Evolutionary conservation across 306 rosid genomes (phyloP).

Genomic region (Heteromeles arbutifolia): DNA sequence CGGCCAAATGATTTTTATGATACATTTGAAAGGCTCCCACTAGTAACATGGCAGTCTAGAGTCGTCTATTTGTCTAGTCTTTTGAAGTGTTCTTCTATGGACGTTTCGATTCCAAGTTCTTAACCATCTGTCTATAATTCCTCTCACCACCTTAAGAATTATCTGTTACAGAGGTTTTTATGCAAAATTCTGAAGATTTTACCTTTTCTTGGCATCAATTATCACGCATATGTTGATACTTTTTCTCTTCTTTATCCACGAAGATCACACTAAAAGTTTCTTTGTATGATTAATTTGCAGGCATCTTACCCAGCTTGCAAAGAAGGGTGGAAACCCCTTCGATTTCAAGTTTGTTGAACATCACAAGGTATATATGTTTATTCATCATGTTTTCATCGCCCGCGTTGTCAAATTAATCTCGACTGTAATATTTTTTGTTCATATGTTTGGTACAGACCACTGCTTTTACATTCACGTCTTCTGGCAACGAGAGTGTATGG

Average conservation of each 20-base stretch:
- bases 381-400: neutral
- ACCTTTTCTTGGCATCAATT: neutral
- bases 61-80: neutral
- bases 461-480: slow-evolving; percentile 72
- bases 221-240: neutral
- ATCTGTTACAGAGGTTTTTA: neutral
- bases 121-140: neutral
- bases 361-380: slow-evolving; percentile 48
- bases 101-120: neutral
- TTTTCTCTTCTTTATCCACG: neutral
- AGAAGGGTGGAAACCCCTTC: slow-evolving; percentile 75
- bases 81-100: neutral
- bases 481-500: slow-evolving; percentile 77
- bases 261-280: neutral
- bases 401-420: neutral
- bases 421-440: neutral
- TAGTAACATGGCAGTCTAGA: neutral
- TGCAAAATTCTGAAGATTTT: neutral
- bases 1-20: neutral
- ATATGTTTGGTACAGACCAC: slow-evolving; percentile 48
- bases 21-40: neutral
- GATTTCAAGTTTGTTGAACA: slow-evolving; percentile 84
- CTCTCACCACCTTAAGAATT: neutral
- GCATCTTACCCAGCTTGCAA: slow-evolving; percentile 85
- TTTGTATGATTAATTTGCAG: slow-evolving; percentile 28